These are phyloP conservation scores for Boletus vermiculosoides DNA, from an alignment of 768 basidiomycete genomes.

Conservation along the genomic window DNA sequence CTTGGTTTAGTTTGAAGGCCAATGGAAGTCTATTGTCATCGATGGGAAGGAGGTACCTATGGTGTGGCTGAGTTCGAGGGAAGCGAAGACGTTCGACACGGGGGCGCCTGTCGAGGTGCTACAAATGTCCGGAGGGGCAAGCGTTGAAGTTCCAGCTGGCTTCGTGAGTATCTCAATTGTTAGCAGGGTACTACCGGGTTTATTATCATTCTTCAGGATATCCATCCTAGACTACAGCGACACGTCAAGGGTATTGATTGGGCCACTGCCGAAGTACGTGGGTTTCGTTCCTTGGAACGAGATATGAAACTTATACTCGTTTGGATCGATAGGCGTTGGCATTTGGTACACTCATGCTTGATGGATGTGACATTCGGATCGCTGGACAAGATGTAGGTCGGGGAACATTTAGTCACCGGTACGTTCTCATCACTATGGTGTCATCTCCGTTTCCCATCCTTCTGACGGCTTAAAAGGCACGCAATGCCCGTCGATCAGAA, in stretches of 20 bases:
- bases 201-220: constrained; percentile 47
- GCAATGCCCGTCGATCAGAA: constrained; percentile 92
- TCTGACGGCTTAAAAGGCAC: no score
- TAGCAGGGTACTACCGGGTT: background rate
- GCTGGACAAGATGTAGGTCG: constrained; percentile 93
- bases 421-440: constrained; percentile 1
- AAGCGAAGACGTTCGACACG: constrained; percentile 62
- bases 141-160: constrained; percentile 53
- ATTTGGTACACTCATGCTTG: constrained; percentile 80
- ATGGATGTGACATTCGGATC: constrained; percentile 82
- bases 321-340: constrained; percentile 63
- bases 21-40: constrained; percentile 51
- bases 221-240: constrained; percentile 74
- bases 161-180: constrained; percentile 53
- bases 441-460: background rate
- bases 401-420: constrained; percentile 85
- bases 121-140: constrained; percentile 60
- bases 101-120: constrained; percentile 59
- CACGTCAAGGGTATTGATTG: constrained; percentile 89
- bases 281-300: background rate
- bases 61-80: constrained; percentile 58
- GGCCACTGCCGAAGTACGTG: constrained; percentile 79
- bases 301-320: background rate
- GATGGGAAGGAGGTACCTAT: constrained; percentile 19
- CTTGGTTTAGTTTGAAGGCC: constrained; percentile 55